Percentiles rank a stretch among this genome's conserved stretches.
Conservation (phyloP, 2,329 filamentous ascomycete species). For the Raffaelea arxii region DNA sequence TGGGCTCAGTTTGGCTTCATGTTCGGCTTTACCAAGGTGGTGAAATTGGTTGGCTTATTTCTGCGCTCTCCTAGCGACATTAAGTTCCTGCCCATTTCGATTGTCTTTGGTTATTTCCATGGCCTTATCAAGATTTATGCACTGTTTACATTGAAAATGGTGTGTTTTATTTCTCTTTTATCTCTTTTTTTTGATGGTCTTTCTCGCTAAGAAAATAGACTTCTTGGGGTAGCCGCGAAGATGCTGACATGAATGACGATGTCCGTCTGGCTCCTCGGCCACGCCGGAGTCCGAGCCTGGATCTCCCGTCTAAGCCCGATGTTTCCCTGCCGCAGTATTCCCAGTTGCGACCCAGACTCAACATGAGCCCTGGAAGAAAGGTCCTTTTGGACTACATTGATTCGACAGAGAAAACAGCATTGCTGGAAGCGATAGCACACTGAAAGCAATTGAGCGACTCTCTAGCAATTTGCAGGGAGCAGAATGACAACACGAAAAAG, state of each 20-base stretch:
- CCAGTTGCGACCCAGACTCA: not conserved
- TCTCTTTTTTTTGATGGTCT: not conserved
- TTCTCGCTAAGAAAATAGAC: conserved; percentile 45
- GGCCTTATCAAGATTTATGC: conserved; percentile 88
- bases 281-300: conserved; percentile 20
- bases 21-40: conserved; percentile 74
- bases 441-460: too few species aligned
- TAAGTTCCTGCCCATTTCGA: conserved; percentile 70
- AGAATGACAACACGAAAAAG: too few species aligned
- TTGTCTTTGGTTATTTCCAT: conserved; percentile 88
- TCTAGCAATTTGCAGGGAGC: too few species aligned
- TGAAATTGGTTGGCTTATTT: conserved; percentile 85
- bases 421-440: too few species aligned
- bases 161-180: conserved; percentile 40
- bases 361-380: conserved; percentile 9
- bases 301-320: conserved; percentile 24
- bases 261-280: conserved; percentile 11
- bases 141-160: conserved; percentile 70
- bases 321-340: conserved; percentile 6
- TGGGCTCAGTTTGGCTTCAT: conserved; percentile 62
- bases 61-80: conserved; percentile 74
- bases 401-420: not conserved
- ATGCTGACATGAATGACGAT: conserved; percentile 72
- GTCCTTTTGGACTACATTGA: not conserved
- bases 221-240: conserved; percentile 88